Evolutionary conservation across 2,329 filamentous ascomycete genomes (phyloP), one percentile per base, ranked within the genome.

Genomic region (Hypoxylon sp.): DNA sequence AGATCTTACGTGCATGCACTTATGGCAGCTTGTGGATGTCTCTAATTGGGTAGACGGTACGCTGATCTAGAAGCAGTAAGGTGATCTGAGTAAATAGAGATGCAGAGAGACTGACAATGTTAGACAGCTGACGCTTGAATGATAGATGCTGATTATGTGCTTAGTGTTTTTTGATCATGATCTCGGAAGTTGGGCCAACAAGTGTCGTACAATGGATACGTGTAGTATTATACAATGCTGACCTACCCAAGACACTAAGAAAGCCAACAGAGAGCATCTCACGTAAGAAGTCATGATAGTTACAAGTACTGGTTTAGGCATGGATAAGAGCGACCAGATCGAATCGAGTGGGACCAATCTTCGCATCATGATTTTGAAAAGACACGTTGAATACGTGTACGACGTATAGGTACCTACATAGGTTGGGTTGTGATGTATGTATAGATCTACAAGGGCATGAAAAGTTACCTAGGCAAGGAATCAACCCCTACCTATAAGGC

Each of bases 391-490:
- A 44, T 44, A 20, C 25, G 5, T 27, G 25, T 27, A 27, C 25
- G 25, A 27, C 25, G 25, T 27, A 27, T 27, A 27, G 25, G 25
- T 10, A 22, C 20, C 20, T 20, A 20, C 20, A 20, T 20, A 20
- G 20, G 1, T 20, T 20, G 2, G 20, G 20, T 1, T 20, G 20
- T 20, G n/a, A 17, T 6, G 3, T 42, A 8, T 37, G 4, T 6
- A 8, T 42, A 44, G 40, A 44, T 44, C 40, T 44, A 10, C 40
- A 7, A 44, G 7, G 40, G 40, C 2, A 22, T 10, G 37, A 22
- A 20, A 44, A 44, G 17, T 44, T 44, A 44, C 40, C 40, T 44
- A 44, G 40, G 40, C 10, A 44, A 44, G 40, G 40, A 44, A 22
- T 11, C 17, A 22, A 44, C 40, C 40, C 40, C 40, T 44, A n/a